Evolutionary conservation across 495 filamentous ascomycete species (phyloP).

Genomic region (Neurospora sp.): DNA sequence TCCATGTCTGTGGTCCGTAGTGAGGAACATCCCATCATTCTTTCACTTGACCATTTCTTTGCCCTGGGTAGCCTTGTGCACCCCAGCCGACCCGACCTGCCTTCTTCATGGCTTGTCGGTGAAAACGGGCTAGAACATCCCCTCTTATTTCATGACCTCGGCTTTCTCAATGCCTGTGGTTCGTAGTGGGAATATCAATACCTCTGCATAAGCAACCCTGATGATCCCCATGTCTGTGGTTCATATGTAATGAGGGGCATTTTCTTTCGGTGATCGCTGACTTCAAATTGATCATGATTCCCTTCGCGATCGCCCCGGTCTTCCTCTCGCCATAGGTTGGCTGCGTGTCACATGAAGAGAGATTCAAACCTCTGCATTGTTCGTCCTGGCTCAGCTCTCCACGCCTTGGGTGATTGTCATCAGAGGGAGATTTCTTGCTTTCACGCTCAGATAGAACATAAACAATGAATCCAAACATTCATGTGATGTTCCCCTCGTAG

Average conservation of each 20-base stretch:
- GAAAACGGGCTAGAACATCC: background rate
- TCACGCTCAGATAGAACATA: background rate
- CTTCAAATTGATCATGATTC: background rate
- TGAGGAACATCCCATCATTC: background rate
- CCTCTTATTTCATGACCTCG: background rate
- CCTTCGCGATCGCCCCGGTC: background rate
- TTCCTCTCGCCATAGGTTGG: background rate
- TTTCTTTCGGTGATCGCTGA: too few relatives aligned
- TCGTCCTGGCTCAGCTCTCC: background rate
- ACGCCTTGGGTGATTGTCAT: background rate
- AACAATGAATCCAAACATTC: background rate
- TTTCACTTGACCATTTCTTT: background rate
- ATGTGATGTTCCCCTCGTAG: background rate
- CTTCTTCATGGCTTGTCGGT: background rate
- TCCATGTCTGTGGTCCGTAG: background rate
- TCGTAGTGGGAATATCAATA: background rate
- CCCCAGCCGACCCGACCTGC: background rate
- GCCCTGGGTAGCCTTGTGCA: background rate
- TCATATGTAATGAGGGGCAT: too few relatives aligned
- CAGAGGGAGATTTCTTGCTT: background rate
- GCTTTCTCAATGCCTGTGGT: background rate
- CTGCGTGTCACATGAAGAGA: background rate
- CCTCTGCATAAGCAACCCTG: background rate
- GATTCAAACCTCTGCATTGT: background rate
- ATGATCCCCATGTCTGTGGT: background rate